Conservation (phyloP, 139 green algal species). For the Chlorella sorokiniana region DNA sequence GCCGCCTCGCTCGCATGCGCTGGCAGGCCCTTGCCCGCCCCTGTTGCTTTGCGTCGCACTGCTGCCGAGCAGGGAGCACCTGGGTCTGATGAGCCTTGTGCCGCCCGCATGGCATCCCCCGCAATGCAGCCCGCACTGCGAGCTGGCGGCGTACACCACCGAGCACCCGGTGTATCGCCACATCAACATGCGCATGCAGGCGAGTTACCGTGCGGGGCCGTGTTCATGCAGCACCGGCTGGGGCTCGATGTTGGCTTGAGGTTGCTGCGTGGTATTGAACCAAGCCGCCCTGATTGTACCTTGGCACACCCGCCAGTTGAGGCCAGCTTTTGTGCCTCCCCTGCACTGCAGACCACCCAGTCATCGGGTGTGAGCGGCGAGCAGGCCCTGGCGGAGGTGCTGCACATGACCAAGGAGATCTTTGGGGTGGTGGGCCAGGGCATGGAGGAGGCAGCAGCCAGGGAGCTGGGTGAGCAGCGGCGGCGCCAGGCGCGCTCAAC, state of each 20-base stretch:
- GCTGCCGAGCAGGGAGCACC: too few relatives aligned
- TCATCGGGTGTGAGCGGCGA: conserved; percentile 29
- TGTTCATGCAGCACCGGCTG: too few relatives aligned
- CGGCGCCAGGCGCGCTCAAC: not conserved
- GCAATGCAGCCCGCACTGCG: conserved; percentile 16
- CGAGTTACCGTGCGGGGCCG: not conserved
- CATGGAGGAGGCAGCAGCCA: conserved; percentile 17
- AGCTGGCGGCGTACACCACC: conserved; percentile 39
- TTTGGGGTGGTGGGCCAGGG: conserved; percentile 27
- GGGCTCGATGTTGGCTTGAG: too few relatives aligned
- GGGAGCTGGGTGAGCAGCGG: not conserved
- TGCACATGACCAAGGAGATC: conserved; percentile 37
- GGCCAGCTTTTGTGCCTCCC: not conserved
- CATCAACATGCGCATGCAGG: conserved; percentile 42
- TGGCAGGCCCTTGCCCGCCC: too few relatives aligned
- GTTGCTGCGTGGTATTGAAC: too few relatives aligned
- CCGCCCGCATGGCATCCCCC: not conserved
- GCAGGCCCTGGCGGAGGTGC: conserved; percentile 40
- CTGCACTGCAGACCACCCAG: conserved; percentile 20
- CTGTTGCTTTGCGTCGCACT: not conserved
- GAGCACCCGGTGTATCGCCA: conserved; percentile 53
- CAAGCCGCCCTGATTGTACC: too few relatives aligned
- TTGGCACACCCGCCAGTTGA: too few relatives aligned
- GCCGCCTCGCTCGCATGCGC: not conserved
- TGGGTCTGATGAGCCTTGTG: not conserved